Evolutionary conservation across 345 rosid species (phyloP).

Genomic region (Rhizophora apiculata): DNA sequence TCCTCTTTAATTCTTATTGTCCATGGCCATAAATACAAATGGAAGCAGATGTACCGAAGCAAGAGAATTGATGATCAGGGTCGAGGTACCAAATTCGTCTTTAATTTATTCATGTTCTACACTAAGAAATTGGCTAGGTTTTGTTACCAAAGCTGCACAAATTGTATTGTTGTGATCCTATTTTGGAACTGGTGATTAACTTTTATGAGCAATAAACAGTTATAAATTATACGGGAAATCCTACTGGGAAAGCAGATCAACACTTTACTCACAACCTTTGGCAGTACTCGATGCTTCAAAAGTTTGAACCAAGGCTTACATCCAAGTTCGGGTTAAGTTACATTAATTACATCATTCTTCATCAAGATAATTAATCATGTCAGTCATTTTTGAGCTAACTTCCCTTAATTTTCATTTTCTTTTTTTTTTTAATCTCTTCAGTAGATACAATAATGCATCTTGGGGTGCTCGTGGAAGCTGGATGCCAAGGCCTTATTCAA

Average conservation of each 20-base stretch:
- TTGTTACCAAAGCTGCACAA: not conserved
- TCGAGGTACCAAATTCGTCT: constrained; percentile 41
- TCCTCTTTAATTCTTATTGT: too few relatives aligned
- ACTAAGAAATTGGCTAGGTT: not conserved
- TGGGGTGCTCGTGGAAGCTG: constrained; percentile 16
- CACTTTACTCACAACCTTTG: constrained; percentile 25
- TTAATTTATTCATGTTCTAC: not conserved
- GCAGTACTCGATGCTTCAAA: constrained; percentile 28
- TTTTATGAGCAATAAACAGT: constrained; percentile 23
- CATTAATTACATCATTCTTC: not conserved
- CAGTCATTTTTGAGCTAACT: not conserved
- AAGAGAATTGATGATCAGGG: constrained; percentile 64
- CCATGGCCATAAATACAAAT: not conserved
- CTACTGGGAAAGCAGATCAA: constrained; percentile 18
- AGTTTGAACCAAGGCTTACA: constrained; percentile 12
- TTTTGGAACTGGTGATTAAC: not conserved
- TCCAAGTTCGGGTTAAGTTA: constrained; percentile 29
- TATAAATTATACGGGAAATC: constrained; percentile 20
- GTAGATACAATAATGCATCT: constrained; percentile 6
- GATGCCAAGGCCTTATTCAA: constrained; percentile 11
- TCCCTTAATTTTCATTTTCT: not conserved
- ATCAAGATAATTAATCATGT: not conserved
- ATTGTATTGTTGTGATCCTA: not conserved
- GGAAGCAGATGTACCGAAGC: constrained; percentile 75
- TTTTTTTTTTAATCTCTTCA: not conserved